Evolutionary conservation across 169 alveolate genomes (phyloP).

Genomic region (Eimeria maxima): DNA sequence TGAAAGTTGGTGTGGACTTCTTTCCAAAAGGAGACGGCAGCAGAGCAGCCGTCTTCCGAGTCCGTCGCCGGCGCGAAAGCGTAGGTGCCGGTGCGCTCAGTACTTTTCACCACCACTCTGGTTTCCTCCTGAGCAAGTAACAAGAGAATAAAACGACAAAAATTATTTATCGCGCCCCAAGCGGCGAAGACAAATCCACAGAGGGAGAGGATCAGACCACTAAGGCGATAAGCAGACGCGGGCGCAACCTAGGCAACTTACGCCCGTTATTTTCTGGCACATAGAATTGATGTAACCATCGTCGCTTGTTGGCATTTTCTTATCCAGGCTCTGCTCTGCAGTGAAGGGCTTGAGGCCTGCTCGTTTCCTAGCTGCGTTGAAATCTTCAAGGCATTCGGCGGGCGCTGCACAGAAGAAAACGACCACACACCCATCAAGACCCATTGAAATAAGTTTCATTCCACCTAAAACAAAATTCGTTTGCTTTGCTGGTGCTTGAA

Average conservation of each 20-base stretch:
- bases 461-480: background rate
- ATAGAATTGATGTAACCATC: background rate
- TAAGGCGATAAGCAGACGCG: background rate
- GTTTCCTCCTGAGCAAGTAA: background rate
- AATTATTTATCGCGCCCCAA: background rate
- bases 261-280: background rate
- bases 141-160: background rate
- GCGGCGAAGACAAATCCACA: background rate
- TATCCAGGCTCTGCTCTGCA: background rate
- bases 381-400: background rate
- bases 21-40: background rate
- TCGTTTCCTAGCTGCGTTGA: background rate
- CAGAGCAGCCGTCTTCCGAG: background rate
- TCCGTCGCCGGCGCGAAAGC: background rate
- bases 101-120: no score
- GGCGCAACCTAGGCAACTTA: background rate
- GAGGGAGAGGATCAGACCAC: background rate
- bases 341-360: conserved; percentile 25
- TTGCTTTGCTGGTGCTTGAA: background rate
- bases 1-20: background rate
- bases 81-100: conserved; percentile 23
- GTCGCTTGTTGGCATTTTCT: background rate
- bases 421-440: background rate
- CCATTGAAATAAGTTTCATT: background rate
- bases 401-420: background rate